Evolutionary conservation across 2,329 filamentous ascomycete genomes (phyloP).

Genomic region (Apiospora aurea): DNA sequence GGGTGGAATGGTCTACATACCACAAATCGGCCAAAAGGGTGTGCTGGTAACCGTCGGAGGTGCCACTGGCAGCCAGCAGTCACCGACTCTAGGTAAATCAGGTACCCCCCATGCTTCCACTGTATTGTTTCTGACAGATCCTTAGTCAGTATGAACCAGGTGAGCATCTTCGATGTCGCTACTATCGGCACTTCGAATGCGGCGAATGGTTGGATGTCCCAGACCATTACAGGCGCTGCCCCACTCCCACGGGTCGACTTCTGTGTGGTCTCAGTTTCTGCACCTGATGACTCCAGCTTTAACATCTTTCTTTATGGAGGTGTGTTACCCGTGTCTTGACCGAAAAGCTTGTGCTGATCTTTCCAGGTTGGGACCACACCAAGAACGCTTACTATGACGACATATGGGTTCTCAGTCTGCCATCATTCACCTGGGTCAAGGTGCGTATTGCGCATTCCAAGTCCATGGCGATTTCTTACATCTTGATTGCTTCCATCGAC

Average conservation of each 20-base stretch:
- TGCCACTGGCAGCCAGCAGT: constrained; percentile 31
- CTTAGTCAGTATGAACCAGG: constrained; percentile 38
- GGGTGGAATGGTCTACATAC: constrained; percentile 47
- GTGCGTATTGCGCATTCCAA: neutral
- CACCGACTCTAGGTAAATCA: constrained; percentile 28
- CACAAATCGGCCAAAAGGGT: constrained; percentile 44
- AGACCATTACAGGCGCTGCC: constrained; percentile 49
- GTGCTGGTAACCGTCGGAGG: constrained; percentile 49
- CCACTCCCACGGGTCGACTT: constrained; percentile 51
- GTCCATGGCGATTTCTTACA: neutral
- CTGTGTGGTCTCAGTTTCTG: constrained; percentile 48
- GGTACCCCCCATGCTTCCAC: neutral
- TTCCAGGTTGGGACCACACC: constrained; percentile 35
- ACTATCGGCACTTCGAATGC: constrained; percentile 37
- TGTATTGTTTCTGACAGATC: neutral
- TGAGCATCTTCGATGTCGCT: constrained; percentile 50
- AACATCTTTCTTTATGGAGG: constrained; percentile 61
- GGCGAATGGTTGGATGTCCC: constrained; percentile 50
- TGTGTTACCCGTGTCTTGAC: constrained; percentile 23
- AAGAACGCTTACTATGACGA: constrained; percentile 47
- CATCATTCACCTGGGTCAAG: constrained; percentile 53
- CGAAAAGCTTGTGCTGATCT: neutral
- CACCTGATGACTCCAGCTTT: constrained; percentile 53
- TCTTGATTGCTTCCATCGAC: neutral
- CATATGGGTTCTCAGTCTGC: constrained; percentile 52